A percentile compares a stretch with the other conserved stretches of the same genome.
These are phyloP conservation scores for Corrigiola litoralis DNA, from an alignment of 179 eudicot genomes.

Conservation along the genomic window DNA sequence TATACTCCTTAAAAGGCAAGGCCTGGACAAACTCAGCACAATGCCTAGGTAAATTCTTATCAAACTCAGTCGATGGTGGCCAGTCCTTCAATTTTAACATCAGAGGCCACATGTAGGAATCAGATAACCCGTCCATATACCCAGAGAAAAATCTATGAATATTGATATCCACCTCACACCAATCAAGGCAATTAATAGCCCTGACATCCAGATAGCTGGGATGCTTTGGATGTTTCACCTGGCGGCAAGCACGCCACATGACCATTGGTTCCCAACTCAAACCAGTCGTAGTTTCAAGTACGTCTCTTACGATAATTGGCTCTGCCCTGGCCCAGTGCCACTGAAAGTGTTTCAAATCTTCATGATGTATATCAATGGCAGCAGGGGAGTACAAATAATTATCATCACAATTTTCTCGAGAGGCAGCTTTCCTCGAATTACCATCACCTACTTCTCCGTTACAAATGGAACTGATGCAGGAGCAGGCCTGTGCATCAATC, in stretches of 20 bases:
- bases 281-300: conserved; percentile 58
- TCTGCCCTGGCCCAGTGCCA: conserved; percentile 81
- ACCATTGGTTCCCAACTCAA: conserved; percentile 99
- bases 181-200: conserved; percentile 63
- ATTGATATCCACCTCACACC: conserved; percentile 64
- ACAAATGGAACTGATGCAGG: conserved; percentile 28
- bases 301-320: conserved; percentile 68
- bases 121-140: conserved; percentile 40
- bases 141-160: conserved; percentile 53
- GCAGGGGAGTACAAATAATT: conserved; percentile 55
- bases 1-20: conserved; percentile 71
- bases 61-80: conserved; percentile 69
- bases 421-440: conserved; percentile 51
- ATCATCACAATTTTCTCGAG: conserved; percentile 49
- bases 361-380: conserved; percentile 36
- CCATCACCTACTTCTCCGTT: conserved; percentile 16
- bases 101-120: conserved; percentile 43
- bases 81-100: conserved; percentile 68
- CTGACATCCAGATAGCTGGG: conserved; percentile 34
- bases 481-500: conserved; percentile 29
- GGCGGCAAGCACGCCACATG: conserved; percentile 91
- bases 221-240: conserved; percentile 35
- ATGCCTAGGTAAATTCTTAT: conserved; percentile 54
- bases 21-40: conserved; percentile 58
- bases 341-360: conserved; percentile 54